These are phyloP conservation scores for Plenodomus lindquistii DNA, from an alignment of 2,329 filamentous ascomycete species.

Conservation along the genomic window DNA sequence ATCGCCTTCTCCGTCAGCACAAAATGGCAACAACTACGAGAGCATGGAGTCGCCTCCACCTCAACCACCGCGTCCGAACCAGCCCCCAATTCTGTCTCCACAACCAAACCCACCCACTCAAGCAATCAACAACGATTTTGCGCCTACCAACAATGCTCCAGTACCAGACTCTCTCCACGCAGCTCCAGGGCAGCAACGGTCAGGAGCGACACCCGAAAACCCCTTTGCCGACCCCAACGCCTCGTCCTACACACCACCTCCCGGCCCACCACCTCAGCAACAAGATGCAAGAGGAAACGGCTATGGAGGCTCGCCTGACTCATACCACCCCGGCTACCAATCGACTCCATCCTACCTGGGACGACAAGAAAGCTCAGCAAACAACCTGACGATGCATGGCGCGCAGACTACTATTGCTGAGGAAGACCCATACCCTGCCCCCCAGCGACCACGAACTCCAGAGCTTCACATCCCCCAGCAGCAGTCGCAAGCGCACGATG, in stretches of 20 bases:
- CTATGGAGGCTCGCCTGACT: conserved; percentile 25
- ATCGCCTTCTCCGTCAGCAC: conserved; percentile 24
- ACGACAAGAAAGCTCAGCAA: conserved; percentile 48
- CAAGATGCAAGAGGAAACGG: conserved; percentile 19
- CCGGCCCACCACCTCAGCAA: conserved; percentile 13
- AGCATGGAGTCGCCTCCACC: conserved; percentile 5
- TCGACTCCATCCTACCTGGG: conserved; percentile 49
- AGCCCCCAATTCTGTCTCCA: conserved; percentile 9
- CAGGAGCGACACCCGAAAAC: conserved; percentile 32
- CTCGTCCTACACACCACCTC: conserved; percentile 34
- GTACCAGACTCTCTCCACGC: conserved; percentile 36
- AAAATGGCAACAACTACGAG: conserved; percentile 12
- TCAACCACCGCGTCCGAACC: conserved; percentile 18
- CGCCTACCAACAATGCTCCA: conserved; percentile 16
- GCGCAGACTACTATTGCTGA: conserved; percentile 30
- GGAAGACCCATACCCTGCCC: conserved; percentile 26
- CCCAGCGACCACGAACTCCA: conserved; percentile 28
- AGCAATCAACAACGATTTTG: conserved; percentile 13
- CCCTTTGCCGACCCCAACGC: conserved; percentile 51
- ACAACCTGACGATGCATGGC: conserved; percentile 54
- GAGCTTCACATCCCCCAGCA: conserved; percentile 19
- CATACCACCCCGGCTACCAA: conserved; percentile 42
- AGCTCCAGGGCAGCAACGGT: conserved; percentile 18
- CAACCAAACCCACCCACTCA: conserved; percentile 18
- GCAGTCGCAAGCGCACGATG: conserved; percentile 25